Percentiles rank a stretch among this genome's conserved stretches.
These are phyloP conservation scores for Plantago elongata DNA, from an alignment of 257 asterid species.

Conservation along the genomic window DNA sequence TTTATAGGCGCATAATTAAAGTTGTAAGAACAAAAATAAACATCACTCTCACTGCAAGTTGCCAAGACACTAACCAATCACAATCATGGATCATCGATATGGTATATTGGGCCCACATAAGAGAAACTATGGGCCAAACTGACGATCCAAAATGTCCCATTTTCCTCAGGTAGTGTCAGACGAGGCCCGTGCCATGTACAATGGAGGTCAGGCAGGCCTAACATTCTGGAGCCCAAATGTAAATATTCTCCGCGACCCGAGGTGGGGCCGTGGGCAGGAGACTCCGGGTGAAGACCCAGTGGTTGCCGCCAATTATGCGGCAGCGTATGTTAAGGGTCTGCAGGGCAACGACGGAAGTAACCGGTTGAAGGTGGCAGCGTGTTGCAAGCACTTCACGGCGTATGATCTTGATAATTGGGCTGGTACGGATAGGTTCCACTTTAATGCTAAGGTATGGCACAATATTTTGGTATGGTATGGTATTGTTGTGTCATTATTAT, in stretches of 20 bases:
- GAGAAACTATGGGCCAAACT: conserved; percentile 19
- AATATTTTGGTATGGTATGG: not conserved
- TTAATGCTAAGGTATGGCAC: conserved; percentile 60
- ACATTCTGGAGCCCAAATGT: conserved; percentile 94
- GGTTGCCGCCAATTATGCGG: conserved; percentile 61
- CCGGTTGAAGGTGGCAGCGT: conserved; percentile 78
- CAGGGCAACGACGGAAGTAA: conserved; percentile 60
- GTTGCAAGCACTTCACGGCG: conserved; percentile 89
- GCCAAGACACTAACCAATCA: conserved; percentile 14
- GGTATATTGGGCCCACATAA: not conserved
- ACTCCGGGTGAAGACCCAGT: conserved; percentile 90
- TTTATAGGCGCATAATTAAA: not conserved
- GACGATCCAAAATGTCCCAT: not conserved
- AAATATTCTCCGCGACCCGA: conserved; percentile 76
- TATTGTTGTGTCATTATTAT: not conserved
- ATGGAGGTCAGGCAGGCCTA: conserved; percentile 71
- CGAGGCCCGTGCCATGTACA: conserved; percentile 89
- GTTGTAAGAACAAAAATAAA: not conserved
- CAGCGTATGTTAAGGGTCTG: conserved; percentile 61
- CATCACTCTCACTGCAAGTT: not conserved
- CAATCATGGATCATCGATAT: not conserved
- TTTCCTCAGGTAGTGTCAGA: conserved; percentile 64
- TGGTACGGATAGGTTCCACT: conserved; percentile 75
- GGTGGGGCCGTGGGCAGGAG: conserved; percentile 97
- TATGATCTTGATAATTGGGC: conserved; percentile 85